A percentile compares a stretch with the other conserved stretches of the same genome.
phyloP scores from a whole-genome alignment of 2,329 filamentous ascomycete species.

The Nannizzia gypsea region DNA sequence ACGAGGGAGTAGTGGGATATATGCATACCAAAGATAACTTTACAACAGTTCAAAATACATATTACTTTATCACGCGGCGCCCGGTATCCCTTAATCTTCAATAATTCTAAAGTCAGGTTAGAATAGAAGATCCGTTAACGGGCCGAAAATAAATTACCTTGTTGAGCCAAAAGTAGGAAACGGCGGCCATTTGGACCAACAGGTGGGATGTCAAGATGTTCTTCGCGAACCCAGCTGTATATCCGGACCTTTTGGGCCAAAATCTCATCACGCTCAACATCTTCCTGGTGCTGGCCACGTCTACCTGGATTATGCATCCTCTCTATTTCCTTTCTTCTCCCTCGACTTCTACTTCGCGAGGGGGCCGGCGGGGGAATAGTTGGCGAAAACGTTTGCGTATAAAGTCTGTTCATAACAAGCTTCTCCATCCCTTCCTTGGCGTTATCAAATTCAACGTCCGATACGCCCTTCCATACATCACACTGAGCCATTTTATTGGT shows the following conservation, averaged over 20 bases:
- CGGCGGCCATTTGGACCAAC: slow-evolving; percentile 76
- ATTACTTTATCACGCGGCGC: slow-evolving; percentile 98
- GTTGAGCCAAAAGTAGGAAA: slow-evolving; percentile 79
- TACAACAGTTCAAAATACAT: slow-evolving; percentile 95
- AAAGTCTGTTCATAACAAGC: slow-evolving; percentile 94
- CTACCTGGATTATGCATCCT: slow-evolving; percentile 66
- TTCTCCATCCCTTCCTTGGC: slow-evolving; percentile 99
- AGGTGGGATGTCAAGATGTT: slow-evolving; percentile 82
- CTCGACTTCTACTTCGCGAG: slow-evolving; percentile 46
- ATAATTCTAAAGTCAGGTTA: slow-evolving; percentile 51
- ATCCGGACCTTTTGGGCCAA: slow-evolving; percentile 93
- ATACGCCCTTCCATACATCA: slow-evolving; percentile 91
- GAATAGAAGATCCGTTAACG: background rate
- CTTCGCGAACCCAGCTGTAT: slow-evolving; percentile 86
- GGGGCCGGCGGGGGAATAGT: slow-evolving; percentile 65
- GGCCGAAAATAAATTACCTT: slow-evolving; percentile 45
- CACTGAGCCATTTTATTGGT: slow-evolving; percentile 96
- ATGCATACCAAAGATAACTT: slow-evolving; percentile 81
- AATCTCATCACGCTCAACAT: slow-evolving; percentile 93
- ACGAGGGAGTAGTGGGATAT: slow-evolving; percentile 2
- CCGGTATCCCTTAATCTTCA: slow-evolving; percentile 93
- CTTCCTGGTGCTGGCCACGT: slow-evolving; percentile 90
- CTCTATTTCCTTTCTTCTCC: slow-evolving; percentile 57
- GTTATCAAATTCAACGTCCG: slow-evolving; percentile 95
- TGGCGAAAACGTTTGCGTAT: slow-evolving; percentile 90